A percentile compares a stretch with the other conserved stretches of the same genome.
phyloP scores from a whole-genome alignment of 2,329 filamentous ascomycete species.

The Penicillium sp. region DNA sequence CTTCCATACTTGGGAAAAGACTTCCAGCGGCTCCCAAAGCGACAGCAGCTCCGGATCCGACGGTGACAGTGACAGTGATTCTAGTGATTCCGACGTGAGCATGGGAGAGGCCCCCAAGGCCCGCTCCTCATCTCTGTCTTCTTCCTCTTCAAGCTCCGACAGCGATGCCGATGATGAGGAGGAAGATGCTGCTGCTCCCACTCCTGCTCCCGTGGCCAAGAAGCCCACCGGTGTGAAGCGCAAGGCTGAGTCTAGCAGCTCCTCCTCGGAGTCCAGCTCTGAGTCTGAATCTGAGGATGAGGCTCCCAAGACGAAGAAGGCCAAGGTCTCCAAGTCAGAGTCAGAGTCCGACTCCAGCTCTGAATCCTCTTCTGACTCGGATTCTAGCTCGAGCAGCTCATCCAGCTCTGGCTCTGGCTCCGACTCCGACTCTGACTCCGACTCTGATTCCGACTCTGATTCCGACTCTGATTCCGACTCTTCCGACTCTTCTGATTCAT shows the following conservation, averaged over 20 bases:
- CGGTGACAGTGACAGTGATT: constrained; percentile 34
- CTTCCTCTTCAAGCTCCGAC: constrained; percentile 46
- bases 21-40: constrained; percentile 17
- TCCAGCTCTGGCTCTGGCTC: constrained; percentile 24
- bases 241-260: constrained; percentile 55
- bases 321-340: constrained; percentile 42
- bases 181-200: constrained; percentile 52
- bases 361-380: constrained; percentile 27
- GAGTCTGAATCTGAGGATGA: constrained; percentile 53
- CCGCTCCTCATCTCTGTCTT: constrained; percentile 37
- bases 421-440: constrained; percentile 18
- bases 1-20: constrained; percentile 23
- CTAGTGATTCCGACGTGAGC: constrained; percentile 45
- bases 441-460: constrained; percentile 18
- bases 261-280: constrained; percentile 46
- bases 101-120: constrained; percentile 45
- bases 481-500: constrained; percentile 23
- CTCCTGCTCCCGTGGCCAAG: constrained; percentile 31
- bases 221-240: constrained; percentile 56
- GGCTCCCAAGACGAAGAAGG: constrained; percentile 57
- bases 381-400: constrained; percentile 15
- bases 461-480: constrained; percentile 17
- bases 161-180: constrained; percentile 56
- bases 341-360: constrained; percentile 33
- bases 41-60: constrained; percentile 32